phyloP scores from a whole-genome alignment of 176 grass and related monocot species.

The Canna indica region DNA sequence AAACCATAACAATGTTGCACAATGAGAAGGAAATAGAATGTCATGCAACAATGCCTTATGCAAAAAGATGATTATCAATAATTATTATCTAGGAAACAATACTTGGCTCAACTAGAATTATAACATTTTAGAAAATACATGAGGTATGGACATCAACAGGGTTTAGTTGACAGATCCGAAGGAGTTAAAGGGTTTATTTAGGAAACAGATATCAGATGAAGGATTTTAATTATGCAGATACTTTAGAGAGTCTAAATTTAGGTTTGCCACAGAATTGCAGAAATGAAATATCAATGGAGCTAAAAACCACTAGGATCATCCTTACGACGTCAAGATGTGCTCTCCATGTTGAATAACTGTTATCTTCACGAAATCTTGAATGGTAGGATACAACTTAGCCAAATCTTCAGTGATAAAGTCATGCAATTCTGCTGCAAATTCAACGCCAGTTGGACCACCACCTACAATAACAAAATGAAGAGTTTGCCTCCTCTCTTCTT shows the following conservation, averaged over 20 bases:
- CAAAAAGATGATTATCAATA: neutral
- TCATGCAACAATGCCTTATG: too few relatives aligned
- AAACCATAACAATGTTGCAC: conserved; percentile 1
- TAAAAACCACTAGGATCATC: neutral
- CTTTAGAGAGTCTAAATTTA: neutral
- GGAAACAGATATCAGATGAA: too few relatives aligned
- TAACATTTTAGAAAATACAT: too few relatives aligned
- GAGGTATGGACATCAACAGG: neutral
- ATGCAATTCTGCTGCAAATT: conserved; percentile 95
- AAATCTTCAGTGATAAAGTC: conserved; percentile 94
- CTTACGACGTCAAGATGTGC: conserved; percentile 93
- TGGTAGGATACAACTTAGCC: conserved; percentile 67
- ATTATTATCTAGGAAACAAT: neutral
- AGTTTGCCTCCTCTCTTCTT: conserved; percentile 58
- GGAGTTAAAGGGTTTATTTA: neutral
- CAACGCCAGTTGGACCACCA: conserved; percentile 91
- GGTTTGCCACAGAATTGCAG: neutral
- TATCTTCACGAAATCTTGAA: conserved; percentile 71
- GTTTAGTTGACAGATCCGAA: neutral
- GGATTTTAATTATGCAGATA: neutral
- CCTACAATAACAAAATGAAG: conserved; percentile 96
- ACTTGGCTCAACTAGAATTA: neutral
- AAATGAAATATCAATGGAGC: too few relatives aligned
- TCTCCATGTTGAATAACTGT: conserved; percentile 71
- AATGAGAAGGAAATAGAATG: neutral